Evolutionary conservation across 768 basidiomycete species (phyloP), one percentile per base, ranked within the genome.

Genomic region (Amanita exitialis): DNA sequence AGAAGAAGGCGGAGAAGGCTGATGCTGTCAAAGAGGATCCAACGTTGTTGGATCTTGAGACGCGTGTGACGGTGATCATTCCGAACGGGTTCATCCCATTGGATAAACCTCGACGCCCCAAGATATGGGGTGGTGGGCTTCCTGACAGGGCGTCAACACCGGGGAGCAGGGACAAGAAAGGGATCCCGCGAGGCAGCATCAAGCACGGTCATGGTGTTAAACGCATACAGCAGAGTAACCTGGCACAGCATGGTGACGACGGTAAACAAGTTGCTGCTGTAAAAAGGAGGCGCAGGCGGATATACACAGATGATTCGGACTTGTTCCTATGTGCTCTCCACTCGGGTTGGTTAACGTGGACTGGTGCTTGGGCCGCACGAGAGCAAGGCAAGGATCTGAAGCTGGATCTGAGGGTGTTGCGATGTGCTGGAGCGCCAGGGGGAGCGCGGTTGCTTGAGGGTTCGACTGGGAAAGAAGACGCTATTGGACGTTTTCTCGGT

Each of bases 271-370:
- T 49, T 13, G 47, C 35, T 6, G n/a, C 15, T n/a, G 36, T 20
- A 9, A 37, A 20, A 20, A 43, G 41, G 27, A n/a, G 49, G 20
- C 51, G 51, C 7, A 38, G 51, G 32, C 43, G 79, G 43, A 72
- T 86, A 32, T 88, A 88, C 65, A 88, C 86, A 0, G 85, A 88
- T 64, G 86, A 88, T 64, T 86, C 83, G 7, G 82, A 86, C 57
- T 59, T 86, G 46, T 78, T 85, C 59, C 59, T 82, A 36, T 83
- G 82, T 50, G 83, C 82, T 1, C 64, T 88, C 42, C 86, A 88
- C 56, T 72, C 83, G 0, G 86, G 86, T 4, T 75, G 72, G 71
- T 55, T 70, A 1, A 74, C 72, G 6, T 75, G 74, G 75, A 69
- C 67, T 53, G 71, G 70, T 0, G 67, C 69, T 10, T 57, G 60